Percentiles rank a stretch among this genome's conserved stretches.
These are phyloP conservation scores for Rosa hybrid DNA, from an alignment of 331 rosid species.

Conservation along the genomic window DNA sequence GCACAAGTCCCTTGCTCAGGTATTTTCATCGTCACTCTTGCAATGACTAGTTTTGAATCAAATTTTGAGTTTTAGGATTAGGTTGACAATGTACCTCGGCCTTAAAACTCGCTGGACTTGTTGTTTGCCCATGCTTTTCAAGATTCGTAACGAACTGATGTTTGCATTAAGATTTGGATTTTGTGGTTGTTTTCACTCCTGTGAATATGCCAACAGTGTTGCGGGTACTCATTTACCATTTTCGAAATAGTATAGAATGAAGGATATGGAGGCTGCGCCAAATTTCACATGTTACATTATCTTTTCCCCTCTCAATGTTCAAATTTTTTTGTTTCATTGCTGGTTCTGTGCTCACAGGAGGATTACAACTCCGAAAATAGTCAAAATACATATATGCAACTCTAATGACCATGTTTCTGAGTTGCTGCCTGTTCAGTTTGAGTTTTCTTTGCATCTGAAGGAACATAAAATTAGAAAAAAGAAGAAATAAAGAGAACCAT, in stretches of 20 bases:
- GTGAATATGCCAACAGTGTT: background rate
- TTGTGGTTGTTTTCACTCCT: background rate
- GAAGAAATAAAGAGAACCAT: background rate
- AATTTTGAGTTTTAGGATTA: background rate
- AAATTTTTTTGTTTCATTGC: background rate
- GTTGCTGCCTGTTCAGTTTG: background rate
- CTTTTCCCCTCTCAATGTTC: background rate
- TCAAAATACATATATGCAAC: background rate
- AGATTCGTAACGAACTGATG: background rate
- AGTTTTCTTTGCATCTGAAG: background rate
- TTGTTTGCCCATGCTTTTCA: background rate
- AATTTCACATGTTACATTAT: background rate
- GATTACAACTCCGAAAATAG: background rate
- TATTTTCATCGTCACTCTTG: conserved; percentile 18
- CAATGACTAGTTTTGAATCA: background rate
- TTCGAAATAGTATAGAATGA: no score
- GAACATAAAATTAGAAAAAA: background rate
- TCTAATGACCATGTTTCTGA: background rate
- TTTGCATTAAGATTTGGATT: background rate
- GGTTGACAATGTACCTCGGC: background rate
- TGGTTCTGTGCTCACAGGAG: background rate
- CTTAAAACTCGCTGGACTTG: background rate
- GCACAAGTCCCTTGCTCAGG: conserved; percentile 92
- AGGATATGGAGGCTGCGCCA: background rate
- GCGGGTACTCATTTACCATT: background rate